Percentiles rank a stretch among this genome's conserved stretches.
These are phyloP conservation scores for Trifolium pratense DNA, from an alignment of 306 rosid genomes.

Conservation along the genomic window DNA sequence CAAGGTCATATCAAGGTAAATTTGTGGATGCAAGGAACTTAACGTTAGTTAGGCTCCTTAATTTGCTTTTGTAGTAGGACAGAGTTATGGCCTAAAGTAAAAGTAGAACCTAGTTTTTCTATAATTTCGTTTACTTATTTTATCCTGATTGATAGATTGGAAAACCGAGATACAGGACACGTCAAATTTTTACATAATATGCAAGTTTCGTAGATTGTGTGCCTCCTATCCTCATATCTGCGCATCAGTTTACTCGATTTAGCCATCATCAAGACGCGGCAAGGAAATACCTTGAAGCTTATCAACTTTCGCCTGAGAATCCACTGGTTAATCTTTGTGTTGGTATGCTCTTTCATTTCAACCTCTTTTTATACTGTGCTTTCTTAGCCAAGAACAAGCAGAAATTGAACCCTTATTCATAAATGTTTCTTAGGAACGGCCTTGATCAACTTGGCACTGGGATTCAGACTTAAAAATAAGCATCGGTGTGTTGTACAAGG, in stretches of 20 bases:
- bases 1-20: conserved; percentile 85
- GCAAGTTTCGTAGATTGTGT: conserved; percentile 70
- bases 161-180: conserved; percentile 76
- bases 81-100: conserved; percentile 30
- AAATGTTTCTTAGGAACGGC: conserved; percentile 64
- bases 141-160: conserved; percentile 59
- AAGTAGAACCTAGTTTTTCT: conserved; percentile 15
- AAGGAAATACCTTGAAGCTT: conserved; percentile 89
- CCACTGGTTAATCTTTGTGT: conserved; percentile 87
- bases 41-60: conserved; percentile 24
- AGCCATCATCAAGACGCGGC: conserved; percentile 95
- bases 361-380: conserved; percentile 9
- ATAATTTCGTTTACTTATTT: conserved; percentile 18
- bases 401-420: conserved; percentile 17
- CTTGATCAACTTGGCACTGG: conserved; percentile 81
- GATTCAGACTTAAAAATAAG: conserved; percentile 87
- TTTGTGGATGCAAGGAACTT: conserved; percentile 25
- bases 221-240: conserved; percentile 78
- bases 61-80: conserved; percentile 26
- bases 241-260: conserved; percentile 67
- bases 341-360: conserved; percentile 53
- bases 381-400: conserved; percentile 26
- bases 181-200: conserved; percentile 66
- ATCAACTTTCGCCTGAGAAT: conserved; percentile 70
- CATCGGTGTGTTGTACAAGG: conserved; percentile 89